These are phyloP conservation scores for Ceratobasidium sp. DNA, from an alignment of 1,284 basidiomycete species.

Conservation along the genomic window DNA sequence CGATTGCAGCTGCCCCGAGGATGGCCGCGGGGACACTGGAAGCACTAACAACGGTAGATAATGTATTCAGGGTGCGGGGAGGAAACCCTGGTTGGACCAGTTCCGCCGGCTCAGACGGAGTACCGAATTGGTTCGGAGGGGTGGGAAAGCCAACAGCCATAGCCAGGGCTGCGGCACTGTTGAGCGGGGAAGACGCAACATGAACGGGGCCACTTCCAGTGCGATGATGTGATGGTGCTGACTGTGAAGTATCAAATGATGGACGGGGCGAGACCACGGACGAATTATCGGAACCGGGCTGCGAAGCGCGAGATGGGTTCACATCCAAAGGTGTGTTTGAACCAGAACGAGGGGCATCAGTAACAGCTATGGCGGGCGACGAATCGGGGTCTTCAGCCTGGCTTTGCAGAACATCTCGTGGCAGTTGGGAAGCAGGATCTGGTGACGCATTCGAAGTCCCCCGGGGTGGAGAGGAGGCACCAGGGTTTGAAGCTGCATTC, in stretches of 20 bases:
- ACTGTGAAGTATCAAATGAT: constrained; percentile 26
- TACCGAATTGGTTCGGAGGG: constrained; percentile 35
- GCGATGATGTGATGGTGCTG: constrained; percentile 34
- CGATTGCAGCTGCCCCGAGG: constrained; percentile 9
- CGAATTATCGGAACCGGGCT: constrained; percentile 16
- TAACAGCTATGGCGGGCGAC: constrained; percentile 11
- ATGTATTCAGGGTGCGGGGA: constrained; percentile 42
- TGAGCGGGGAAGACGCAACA: constrained; percentile 45
- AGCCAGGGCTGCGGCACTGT: constrained; percentile 46
- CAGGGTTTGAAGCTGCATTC: constrained; percentile 25
- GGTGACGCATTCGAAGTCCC: constrained; percentile 34
- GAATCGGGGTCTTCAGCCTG: constrained; percentile 2
- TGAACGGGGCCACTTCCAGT: constrained; percentile 37
- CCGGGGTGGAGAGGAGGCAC: constrained; percentile 15
- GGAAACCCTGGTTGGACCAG: constrained; percentile 31
- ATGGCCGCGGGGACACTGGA: constrained; percentile 42
- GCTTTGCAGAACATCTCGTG: not conserved
- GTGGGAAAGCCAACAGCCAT: constrained; percentile 49
- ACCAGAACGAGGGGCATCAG: constrained; percentile 23
- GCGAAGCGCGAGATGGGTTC: not conserved
- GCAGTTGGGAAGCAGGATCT: constrained; percentile 41
- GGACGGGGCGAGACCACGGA: constrained; percentile 30
- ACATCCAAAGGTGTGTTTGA: constrained; percentile 23
- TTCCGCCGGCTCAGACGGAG: constrained; percentile 44
- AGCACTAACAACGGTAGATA: constrained; percentile 34